These are phyloP conservation scores for Lichtheimia ornata DNA, from an alignment of 371 early-diverging fungal genomes.

Conservation along the genomic window DNA sequence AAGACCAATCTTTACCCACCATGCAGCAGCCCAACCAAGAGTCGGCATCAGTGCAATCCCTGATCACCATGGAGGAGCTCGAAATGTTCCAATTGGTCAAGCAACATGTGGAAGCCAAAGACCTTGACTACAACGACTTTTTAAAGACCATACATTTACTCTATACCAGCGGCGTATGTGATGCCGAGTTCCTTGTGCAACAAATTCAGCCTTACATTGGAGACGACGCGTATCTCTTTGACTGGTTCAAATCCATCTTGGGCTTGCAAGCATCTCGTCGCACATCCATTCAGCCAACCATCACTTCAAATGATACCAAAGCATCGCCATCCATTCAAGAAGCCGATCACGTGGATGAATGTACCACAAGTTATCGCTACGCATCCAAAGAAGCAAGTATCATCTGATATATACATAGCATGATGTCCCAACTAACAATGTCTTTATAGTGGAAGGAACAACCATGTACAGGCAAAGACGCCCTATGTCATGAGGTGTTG, in stretches of 20 bases:
- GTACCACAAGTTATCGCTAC: not conserved
- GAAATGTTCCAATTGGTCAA: not conserved
- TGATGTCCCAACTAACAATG: not conserved
- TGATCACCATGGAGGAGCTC: conserved; percentile 2
- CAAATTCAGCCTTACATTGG: not conserved
- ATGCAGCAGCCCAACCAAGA: no score
- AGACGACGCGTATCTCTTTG: not conserved
- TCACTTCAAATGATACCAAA: not conserved
- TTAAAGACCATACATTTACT: not conserved
- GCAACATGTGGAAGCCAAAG: not conserved
- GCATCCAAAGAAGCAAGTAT: not conserved
- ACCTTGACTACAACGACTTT: not conserved
- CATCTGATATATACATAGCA: not conserved
- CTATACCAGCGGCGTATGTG: not conserved
- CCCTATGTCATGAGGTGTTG: not conserved
- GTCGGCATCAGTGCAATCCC: not conserved
- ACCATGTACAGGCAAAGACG: not conserved
- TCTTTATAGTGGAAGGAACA: not conserved
- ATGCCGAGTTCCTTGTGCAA: not conserved
- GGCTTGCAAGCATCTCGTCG: not conserved
- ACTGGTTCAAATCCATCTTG: conserved; percentile 1
- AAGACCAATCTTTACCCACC: no score
- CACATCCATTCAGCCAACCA: not conserved
- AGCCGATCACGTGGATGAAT: no score
- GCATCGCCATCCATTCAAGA: not conserved